phyloP scores from a whole-genome alignment of 768 basidiomycete species.

The Naganishia antarctica region DNA sequence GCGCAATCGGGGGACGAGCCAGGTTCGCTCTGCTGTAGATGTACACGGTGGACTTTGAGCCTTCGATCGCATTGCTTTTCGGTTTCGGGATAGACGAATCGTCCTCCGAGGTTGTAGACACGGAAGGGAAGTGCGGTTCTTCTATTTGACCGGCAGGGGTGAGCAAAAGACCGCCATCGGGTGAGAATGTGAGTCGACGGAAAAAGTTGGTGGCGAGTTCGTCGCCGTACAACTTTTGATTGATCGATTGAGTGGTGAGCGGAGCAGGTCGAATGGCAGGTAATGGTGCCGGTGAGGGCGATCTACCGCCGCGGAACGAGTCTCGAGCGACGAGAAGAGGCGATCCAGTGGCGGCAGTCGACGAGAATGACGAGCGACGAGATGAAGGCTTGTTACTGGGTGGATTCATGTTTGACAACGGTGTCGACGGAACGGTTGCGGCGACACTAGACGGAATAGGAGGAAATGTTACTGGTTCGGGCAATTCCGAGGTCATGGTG shows the following conservation, averaged over 20 bases:
- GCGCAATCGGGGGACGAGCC: slow-evolving; percentile 83
- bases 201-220: slow-evolving; percentile 95
- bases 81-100: slow-evolving; percentile 38
- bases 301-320: slow-evolving; percentile 39
- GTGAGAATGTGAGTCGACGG: slow-evolving; percentile 84
- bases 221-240: slow-evolving; percentile 85
- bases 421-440: slow-evolving; percentile 38
- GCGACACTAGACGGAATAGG: slow-evolving; percentile 34
- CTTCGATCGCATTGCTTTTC: slow-evolving; percentile 42
- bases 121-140: slow-evolving; percentile 64
- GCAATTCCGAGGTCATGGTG: slow-evolving; percentile 57
- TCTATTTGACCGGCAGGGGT: slow-evolving; percentile 98
- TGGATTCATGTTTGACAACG: slow-evolving; percentile 44
- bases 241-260: slow-evolving; percentile 44
- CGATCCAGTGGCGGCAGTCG: slow-evolving; percentile 43
- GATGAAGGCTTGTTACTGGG: slow-evolving; percentile 40
- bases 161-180: slow-evolving; percentile 85
- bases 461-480: slow-evolving; percentile 53
- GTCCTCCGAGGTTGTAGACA: slow-evolving; percentile 20
- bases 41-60: slow-evolving; percentile 66
- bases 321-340: slow-evolving; percentile 36
- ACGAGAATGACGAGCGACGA: slow-evolving; percentile 45
- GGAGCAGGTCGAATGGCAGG: slow-evolving; percentile 79
- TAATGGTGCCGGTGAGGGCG: slow-evolving; percentile 56
- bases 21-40: slow-evolving; percentile 96